Base-by-base conservation (phyloP, 164 flowering plant genomes). In the Amborella trichopoda region DNA sequence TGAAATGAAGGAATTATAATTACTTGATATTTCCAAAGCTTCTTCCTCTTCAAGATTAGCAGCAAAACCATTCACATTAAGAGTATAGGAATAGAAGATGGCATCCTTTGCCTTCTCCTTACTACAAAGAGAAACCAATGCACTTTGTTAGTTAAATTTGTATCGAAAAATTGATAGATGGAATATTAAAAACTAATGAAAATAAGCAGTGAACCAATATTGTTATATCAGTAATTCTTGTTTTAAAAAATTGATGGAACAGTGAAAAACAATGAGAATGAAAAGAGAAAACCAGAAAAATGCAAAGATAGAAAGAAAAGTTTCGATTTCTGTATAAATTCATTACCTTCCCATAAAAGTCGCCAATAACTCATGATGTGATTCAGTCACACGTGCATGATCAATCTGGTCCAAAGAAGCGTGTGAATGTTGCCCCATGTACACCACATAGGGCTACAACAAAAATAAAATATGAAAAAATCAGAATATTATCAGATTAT, bases 21-120 rank as follows among this genome's bases (percentile, higher is more conserved):
- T 47, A 82, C 93, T 68, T 8, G 77, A 56, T 27, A 81, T 58
- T 36, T 60, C 61, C 20, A 36, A 45, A 10, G 77, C 90, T 67
- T 74, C 83, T 44, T 74, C 76, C 28, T 82, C 86, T 17, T 71
- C 78, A 10, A 78, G 77, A 6, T 44, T 40, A 12, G 83, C 91
- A n/a, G 80, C 79, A 58, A 82, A 82, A 1, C 86, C 91, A 56
- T 82, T 82, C 43, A 78, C 73, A 39, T 67, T 46, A 26, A 50
- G 59, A 3, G 71, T 76, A 27, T 81, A 81, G 0, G 85, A 78
- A 57, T 81, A 71, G 14, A 78, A 62, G 5, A 82, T 69, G 6
- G 67, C 46, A 12, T 66, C 74, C 55, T 62, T 66, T 0, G 87
- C 80, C 53, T 69, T 68, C 13, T 70, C 69, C 3, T 27, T 44